Evolutionary conservation across 352 stramenopile species (phyloP), one percentile per base, ranked within the genome.

Genomic region (Globisporangium abappressorium): DNA sequence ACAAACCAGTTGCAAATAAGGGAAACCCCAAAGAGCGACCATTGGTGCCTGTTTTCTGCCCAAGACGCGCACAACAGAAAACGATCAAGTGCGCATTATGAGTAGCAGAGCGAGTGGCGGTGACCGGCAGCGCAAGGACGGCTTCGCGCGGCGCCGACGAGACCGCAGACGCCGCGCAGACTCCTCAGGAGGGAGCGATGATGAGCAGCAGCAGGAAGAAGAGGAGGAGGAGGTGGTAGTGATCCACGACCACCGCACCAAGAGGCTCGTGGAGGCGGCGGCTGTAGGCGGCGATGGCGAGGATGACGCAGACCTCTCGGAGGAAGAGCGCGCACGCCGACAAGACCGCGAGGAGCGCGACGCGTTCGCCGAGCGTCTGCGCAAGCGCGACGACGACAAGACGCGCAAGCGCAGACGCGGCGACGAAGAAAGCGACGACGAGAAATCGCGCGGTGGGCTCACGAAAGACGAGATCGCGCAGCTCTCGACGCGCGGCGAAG

Each of bases 381-480:
- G 84, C 20, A 72, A 85, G 58, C 84, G 86, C 4, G 91, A 97
- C 57, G 85, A 96, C 14, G 84, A 89, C 9, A 79, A 75, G 22
- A 94, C 80, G 26, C 83, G 78, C 14, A 89, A 90, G 49, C 84
- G 84, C 43, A 79, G 69, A 7, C 72, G 76, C 2, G 71, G 82
- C 7, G 53, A 72, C 12, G 77, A 82, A 0, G 78, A 69, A 3
- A 66, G 47, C 14, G 73, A 71, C 18, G 60, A 70, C 1, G 51
- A 22, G 15, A 64, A 41, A 5, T 56, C n/a, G 5, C 65, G 65
- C 22, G 57, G 71, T 18, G 79, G 82, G 0, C 84, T 96, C 57
- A 88, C 82, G 9, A 68, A 68, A 33, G 84, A 91, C 33, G 87
- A 98, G 76, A 87, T 98, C 58, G 75, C 81, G 34, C 84, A 96